These are phyloP conservation scores for Amanita phalloides DNA, from an alignment of 768 basidiomycete genomes.

Conservation along the genomic window DNA sequence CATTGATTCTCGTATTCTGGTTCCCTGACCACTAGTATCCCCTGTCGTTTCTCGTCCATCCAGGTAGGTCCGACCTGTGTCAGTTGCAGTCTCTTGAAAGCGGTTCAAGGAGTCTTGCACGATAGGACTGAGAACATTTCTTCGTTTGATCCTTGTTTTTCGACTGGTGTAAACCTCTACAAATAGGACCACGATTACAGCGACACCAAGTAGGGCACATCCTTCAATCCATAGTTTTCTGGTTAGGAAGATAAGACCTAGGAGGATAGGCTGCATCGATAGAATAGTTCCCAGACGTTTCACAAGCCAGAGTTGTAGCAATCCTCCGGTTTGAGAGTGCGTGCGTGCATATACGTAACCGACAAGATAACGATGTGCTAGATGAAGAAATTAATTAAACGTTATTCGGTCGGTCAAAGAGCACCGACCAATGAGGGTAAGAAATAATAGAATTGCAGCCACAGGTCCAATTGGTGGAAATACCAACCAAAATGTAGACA, in stretches of 20 bases:
- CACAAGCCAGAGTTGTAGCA: constrained; percentile 66
- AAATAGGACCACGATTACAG: constrained; percentile 40
- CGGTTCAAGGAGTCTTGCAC: constrained; percentile 47
- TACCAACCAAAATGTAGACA: constrained; percentile 61
- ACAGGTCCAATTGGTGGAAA: constrained; percentile 73
- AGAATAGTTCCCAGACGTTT: constrained; percentile 63
- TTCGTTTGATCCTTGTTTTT: constrained; percentile 39
- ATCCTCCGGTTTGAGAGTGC: constrained; percentile 65
- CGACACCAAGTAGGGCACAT: constrained; percentile 46
- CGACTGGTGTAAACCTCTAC: constrained; percentile 48
- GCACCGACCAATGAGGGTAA: constrained; percentile 53
- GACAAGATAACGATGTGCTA: constrained; percentile 73
- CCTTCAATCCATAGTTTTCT: constrained; percentile 65
- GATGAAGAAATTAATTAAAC: background rate
- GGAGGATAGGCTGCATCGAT: constrained; percentile 61
- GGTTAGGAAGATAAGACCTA: constrained; percentile 64
- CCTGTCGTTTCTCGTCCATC: constrained; percentile 44
- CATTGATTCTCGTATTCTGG: constrained; percentile 55
- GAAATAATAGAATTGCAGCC: constrained; percentile 49
- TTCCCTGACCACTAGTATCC: constrained; percentile 30
- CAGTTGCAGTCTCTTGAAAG: constrained; percentile 35
- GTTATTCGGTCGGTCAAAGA: background rate
- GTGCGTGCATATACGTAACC: constrained; percentile 71
- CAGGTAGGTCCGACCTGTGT: constrained; percentile 19
- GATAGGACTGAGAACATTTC: constrained; percentile 39